Base-by-base conservation (phyloP, 2,329 filamentous ascomycete genomes). In the Ophiostoma perfectum region DNA sequence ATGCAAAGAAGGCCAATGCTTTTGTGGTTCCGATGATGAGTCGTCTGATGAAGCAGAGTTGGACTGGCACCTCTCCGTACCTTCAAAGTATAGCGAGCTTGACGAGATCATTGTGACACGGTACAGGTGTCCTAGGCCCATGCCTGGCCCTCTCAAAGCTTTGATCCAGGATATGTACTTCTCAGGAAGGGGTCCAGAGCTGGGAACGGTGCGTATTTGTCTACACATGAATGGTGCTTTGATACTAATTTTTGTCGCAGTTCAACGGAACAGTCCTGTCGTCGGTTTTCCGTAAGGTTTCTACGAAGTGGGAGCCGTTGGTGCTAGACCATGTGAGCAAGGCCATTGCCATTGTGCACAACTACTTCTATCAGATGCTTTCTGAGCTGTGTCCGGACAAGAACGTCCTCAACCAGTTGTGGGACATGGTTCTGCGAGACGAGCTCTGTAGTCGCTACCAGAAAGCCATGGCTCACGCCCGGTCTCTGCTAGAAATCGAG, bases 401-500 rank as follows among this genome's bases (percentile, higher is more conserved):
- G 16, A 4, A 8, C 2, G 52, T 58, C 9, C 27, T 8, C 0
- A 71, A 76, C 0, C 75, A 79, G n/a, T 71, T 90, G 0, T 78
- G 79, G 70, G 74, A 76, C 0, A 71, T 74, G 1, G 67, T 86
- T 0, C 72, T 89, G 0, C 69, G 80, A 0, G 81, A 85, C 0
- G 75, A 81, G 12, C 75, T 89, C 0, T 69, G 78, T 0, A 72
- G 73, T 0, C 74, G 76, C 0, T 89, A 89, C 71, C 71, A 75
- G 4, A 74, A 72, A 0, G 83, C 84, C 0, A 78, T 86, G 47
- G 70, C 81, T 0, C 81, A 88, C 16, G 78, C 81, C 0, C 70
- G 75, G 0, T 86, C 85, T 44, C 77, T 90, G 0, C 73, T 90
- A 0, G 60, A 78, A 0, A 79, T 86, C 2, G 86, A 89, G 73